These are phyloP conservation scores for Chlorella sp. DNA, from an alignment of 139 green algal species.

Conservation along the genomic window DNA sequence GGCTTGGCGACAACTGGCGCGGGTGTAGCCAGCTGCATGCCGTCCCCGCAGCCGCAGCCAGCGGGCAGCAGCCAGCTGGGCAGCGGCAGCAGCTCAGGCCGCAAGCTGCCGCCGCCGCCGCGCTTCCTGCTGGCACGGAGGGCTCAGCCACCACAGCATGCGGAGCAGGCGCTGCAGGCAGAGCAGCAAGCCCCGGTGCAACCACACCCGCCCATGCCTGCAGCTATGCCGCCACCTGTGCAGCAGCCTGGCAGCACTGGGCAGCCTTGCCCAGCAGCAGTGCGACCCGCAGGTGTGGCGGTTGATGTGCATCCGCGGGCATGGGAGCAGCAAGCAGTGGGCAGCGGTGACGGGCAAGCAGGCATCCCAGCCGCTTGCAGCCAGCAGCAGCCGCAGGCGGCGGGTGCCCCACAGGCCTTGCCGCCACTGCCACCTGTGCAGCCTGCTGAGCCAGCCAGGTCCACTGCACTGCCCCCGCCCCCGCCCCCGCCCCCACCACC, in stretches of 20 bases:
- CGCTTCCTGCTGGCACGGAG: slow-evolving; percentile 6
- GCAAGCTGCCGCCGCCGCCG: slow-evolving; percentile 22
- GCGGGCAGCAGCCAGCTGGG: background rate
- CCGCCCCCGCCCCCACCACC: background rate
- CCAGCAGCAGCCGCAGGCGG: background rate
- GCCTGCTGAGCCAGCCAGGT: too few species aligned
- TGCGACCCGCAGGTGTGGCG: background rate
- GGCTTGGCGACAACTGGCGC: background rate
- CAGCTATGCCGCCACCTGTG: background rate
- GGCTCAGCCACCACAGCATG: background rate
- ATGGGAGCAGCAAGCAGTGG: background rate
- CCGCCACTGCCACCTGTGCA: too few species aligned
- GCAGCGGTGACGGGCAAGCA: background rate
- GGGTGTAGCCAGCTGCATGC: background rate
- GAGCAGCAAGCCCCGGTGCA: background rate
- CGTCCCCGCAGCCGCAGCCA: background rate
- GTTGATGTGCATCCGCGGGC: background rate
- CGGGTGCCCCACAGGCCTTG: background rate
- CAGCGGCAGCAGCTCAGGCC: background rate
- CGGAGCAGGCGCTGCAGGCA: background rate
- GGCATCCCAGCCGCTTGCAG: too few species aligned
- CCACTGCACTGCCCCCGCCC: background rate
- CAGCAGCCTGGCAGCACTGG: background rate
- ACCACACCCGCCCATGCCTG: background rate
- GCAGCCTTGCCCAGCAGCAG: background rate